Conservation (phyloP, 768 basidiomycete genomes). For the Xerocomus brunneocitrinus region DNA sequence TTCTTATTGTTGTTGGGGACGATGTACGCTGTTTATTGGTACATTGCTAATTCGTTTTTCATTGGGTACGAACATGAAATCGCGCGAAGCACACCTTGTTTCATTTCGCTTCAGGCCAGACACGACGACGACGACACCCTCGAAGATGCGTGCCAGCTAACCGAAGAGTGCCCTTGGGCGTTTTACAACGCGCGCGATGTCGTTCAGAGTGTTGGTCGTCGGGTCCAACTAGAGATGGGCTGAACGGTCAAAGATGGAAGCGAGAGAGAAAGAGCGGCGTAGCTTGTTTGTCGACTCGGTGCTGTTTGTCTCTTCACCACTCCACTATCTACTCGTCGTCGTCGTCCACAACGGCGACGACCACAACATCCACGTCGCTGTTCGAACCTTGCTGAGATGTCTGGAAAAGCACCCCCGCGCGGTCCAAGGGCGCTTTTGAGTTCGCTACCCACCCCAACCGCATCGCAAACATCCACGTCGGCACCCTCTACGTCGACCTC, state of each 20-base stretch:
- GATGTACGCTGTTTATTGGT: not conserved
- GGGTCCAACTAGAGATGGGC: too few relatives aligned
- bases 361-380: slow-evolving; percentile 3
- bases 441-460: slow-evolving; percentile 33
- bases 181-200: too few relatives aligned
- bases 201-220: too few relatives aligned
- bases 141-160: not conserved
- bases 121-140: not conserved
- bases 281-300: slow-evolving; percentile 16
- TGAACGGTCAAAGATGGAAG: slow-evolving; percentile 9
- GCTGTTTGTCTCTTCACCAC: slow-evolving; percentile 19
- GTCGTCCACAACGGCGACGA: slow-evolving; percentile 23
- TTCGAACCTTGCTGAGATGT: slow-evolving; percentile 41
- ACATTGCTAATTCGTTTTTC: not conserved
- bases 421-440: slow-evolving; percentile 68
- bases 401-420: slow-evolving; percentile 72
- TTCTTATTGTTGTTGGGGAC: not conserved
- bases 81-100: not conserved
- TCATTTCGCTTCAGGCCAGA: not conserved
- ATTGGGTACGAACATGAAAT: not conserved
- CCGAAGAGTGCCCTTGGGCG: too few relatives aligned
- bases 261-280: slow-evolving; percentile 1
- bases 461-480: slow-evolving; percentile 30
- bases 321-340: slow-evolving; percentile 10
- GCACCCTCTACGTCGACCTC: slow-evolving; percentile 33